phyloP scores from a whole-genome alignment of 169 alveolate species.

The Plasmodium gallinaceum region DNA sequence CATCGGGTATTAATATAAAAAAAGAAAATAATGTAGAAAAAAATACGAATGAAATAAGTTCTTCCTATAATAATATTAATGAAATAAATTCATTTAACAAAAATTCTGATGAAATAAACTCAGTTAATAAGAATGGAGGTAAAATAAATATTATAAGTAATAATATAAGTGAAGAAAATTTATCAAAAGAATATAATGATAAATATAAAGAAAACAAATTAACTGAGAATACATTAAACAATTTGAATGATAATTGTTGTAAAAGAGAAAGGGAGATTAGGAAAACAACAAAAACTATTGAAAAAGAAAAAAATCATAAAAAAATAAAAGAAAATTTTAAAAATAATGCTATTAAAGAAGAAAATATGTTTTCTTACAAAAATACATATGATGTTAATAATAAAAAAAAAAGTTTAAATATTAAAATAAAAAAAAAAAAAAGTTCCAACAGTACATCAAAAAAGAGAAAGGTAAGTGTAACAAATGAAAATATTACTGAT shows the following conservation, averaged over 20 bases:
- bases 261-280: background rate
- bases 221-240: background rate
- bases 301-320: conserved; percentile 11
- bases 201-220: background rate
- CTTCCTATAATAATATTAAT: too few species aligned
- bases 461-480: background rate
- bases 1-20: background rate
- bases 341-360: background rate
- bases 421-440: background rate
- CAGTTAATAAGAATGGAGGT: background rate
- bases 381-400: background rate
- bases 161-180: background rate
- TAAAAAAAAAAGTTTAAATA: background rate
- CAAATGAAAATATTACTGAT: conserved; percentile 1
- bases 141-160: background rate
- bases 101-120: too few species aligned
- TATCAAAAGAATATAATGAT: conserved; percentile 4
- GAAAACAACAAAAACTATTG: background rate
- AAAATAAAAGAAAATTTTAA: background rate
- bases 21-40: background rate
- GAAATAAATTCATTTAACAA: too few species aligned
- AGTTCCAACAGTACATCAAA: background rate
- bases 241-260: background rate
- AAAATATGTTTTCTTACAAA: background rate
- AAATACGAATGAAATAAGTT: too few species aligned